phyloP scores from a whole-genome alignment of 371 early-diverging fungal genomes.

The Syncephalastrum sp. region DNA sequence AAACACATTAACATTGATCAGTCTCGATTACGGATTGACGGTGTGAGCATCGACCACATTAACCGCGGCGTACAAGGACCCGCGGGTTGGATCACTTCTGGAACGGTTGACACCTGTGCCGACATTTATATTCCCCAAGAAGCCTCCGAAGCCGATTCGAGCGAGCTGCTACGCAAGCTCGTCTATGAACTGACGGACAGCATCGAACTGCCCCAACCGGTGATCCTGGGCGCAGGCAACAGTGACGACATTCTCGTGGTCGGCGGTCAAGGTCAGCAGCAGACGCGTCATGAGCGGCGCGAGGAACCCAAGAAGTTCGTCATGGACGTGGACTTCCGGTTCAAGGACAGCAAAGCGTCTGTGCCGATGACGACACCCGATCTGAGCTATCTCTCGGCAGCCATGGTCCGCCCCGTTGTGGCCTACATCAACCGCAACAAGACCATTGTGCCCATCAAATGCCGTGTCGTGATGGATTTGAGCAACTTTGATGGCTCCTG shows the following conservation, averaged over 20 bases:
- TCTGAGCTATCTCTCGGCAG: conserved; percentile 77
- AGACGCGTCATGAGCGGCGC: conserved; percentile 40
- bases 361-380: conserved; percentile 78
- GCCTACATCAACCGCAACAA: conserved; percentile 93
- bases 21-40: conserved; percentile 88
- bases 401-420: conserved; percentile 91
- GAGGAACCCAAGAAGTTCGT: conserved; percentile 54
- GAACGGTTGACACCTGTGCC: conserved; percentile 81
- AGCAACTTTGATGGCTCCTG: conserved; percentile 94
- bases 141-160: conserved; percentile 53
- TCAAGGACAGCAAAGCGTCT: conserved; percentile 88
- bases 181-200: conserved; percentile 79
- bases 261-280: conserved; percentile 62
- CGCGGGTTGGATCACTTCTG: conserved; percentile 92
- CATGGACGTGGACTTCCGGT: conserved; percentile 75
- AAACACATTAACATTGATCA: too few relatives aligned
- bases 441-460: conserved; percentile 80
- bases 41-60: conserved; percentile 89
- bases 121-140: conserved; percentile 72
- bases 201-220: conserved; percentile 64
- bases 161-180: conserved; percentile 61
- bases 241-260: conserved; percentile 42
- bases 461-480: conserved; percentile 73
- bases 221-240: conserved; percentile 54
- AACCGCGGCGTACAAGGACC: conserved; percentile 88